Evolutionary conservation across 331 rosid genomes (phyloP), one percentile per base, ranked within the genome.

Genomic region (Pyrus hybrid): DNA sequence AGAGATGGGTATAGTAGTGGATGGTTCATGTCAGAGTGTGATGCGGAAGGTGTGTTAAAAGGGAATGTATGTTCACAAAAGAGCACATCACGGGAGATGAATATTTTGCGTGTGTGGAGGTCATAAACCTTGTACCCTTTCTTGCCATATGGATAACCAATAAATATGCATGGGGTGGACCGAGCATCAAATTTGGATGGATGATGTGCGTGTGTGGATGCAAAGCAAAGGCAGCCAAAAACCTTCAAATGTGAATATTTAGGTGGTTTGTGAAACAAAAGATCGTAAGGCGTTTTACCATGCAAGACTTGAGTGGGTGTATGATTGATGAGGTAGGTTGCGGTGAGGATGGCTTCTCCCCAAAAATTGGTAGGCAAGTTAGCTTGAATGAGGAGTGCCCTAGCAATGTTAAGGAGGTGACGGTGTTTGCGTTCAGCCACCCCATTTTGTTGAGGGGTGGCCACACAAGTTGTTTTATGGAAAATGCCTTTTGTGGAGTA

Each of bases 21-120:
- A n/a, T n/a, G 10, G 4, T 10, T 10, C 3, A 4, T 3, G 3
- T 3, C 13, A 37, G 16, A 43, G 56, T 0, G n/a, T 49, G n/a
- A 0, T 49, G 20, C 8, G 17, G 6, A 16, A 2, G 3, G 0
- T 5, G 1, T 0, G 4, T 1, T 37, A 3, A 37, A 37, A 10
- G 13, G 45, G 0, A 37, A 10, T 10, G 45, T 37, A 37, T 1
- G 9, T 37, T 37, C 56, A 49, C 4, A 3, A 49, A 49, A 10
- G 1, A 37, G 4, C 13, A 37, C 13, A 37, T 37, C 45, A 37
- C 45, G 1, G 1, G 45, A 37, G 45, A 37, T 3, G 10, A 37
- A 37, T 2, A 2, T 9, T 0, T 9, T 37, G 3, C 1, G 4
- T 10, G 1, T 37, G 45, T 37, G 10, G 45, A 37, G 45, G 10